phyloP scores from a whole-genome alignment of 106 monocot genomes.

The Xerophyta viscosa region DNA sequence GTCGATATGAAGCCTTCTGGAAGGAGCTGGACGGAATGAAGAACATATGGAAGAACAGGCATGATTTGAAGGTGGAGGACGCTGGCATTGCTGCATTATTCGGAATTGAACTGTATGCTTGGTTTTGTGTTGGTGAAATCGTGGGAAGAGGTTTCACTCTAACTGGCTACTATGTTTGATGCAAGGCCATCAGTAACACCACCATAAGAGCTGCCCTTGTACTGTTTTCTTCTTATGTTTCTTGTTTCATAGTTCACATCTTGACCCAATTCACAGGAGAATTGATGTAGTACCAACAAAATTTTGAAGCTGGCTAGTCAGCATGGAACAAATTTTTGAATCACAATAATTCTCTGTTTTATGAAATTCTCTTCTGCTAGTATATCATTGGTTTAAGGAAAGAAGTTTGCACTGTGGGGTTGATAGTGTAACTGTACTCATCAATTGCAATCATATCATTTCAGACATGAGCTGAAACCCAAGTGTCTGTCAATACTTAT shows the following conservation, averaged over 20 bases:
- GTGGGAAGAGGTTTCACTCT: conserved; percentile 6
- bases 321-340: background rate
- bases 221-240: background rate
- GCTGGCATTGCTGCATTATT: conserved; percentile 7
- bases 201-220: background rate
- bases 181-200: no score
- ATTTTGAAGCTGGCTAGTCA: background rate
- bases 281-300: no score
- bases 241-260: background rate
- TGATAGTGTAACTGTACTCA: no score
- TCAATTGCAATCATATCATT: no score
- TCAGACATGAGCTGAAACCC: no score
- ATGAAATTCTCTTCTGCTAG: no score
- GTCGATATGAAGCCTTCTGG: conserved; percentile 5
- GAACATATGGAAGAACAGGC: conserved; percentile 9
- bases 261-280: background rate
- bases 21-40: conserved; percentile 6
- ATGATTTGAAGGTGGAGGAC: conserved; percentile 8
- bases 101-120: conserved; percentile 2
- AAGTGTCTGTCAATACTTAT: no score
- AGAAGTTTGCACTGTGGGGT: no score
- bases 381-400: no score
- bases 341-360: no score
- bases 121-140: conserved; percentile 4
- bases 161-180: conserved; percentile 8